Evolutionary conservation across 1,284 basidiomycete species (phyloP).

Genomic region (Cutaneotrichosporon sp.): DNA sequence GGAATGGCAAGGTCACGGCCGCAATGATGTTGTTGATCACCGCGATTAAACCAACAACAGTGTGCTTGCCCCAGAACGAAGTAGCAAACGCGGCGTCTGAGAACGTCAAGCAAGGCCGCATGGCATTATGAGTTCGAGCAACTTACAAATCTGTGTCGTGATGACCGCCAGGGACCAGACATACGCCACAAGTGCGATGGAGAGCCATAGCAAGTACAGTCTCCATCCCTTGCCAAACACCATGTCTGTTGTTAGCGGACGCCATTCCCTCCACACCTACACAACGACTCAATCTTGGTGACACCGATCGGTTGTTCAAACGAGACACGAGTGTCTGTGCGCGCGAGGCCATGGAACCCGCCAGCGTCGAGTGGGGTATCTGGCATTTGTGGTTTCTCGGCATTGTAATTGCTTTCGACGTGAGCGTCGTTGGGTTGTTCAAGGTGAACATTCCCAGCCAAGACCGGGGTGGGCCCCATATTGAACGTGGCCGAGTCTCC

Average conservation of each 20-base stretch:
- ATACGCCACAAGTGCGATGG: slow-evolving; percentile 29
- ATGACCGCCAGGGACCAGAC: slow-evolving; percentile 29
- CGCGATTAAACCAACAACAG: slow-evolving; percentile 38
- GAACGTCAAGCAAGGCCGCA: too few relatives aligned
- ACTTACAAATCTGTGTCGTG: slow-evolving; percentile 23
- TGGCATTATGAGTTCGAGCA: too few relatives aligned
- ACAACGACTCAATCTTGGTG: slow-evolving; percentile 40
- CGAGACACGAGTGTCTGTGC: slow-evolving; percentile 1
- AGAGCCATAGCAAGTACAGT: slow-evolving; percentile 30
- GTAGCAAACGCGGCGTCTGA: slow-evolving; percentile 34
- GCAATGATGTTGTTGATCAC: slow-evolving; percentile 41
- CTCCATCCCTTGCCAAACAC: slow-evolving; percentile 30
- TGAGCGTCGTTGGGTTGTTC: too few relatives aligned
- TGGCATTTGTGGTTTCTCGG: neutral
- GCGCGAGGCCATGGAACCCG: neutral
- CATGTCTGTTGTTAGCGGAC: slow-evolving; percentile 19
- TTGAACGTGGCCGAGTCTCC: too few relatives aligned
- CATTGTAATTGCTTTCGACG: slow-evolving; percentile 6
- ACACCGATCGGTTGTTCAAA: slow-evolving; percentile 34
- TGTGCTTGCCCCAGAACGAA: slow-evolving; percentile 40
- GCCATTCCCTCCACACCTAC: slow-evolving; percentile 6
- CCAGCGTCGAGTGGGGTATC: neutral
- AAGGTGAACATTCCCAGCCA: too few relatives aligned
- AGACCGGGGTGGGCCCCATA: too few relatives aligned
- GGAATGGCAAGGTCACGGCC: slow-evolving; percentile 42